Evolutionary conservation across 2,329 filamentous ascomycete genomes (phyloP).

Genomic region (Annulohypoxylon truncatum): DNA sequence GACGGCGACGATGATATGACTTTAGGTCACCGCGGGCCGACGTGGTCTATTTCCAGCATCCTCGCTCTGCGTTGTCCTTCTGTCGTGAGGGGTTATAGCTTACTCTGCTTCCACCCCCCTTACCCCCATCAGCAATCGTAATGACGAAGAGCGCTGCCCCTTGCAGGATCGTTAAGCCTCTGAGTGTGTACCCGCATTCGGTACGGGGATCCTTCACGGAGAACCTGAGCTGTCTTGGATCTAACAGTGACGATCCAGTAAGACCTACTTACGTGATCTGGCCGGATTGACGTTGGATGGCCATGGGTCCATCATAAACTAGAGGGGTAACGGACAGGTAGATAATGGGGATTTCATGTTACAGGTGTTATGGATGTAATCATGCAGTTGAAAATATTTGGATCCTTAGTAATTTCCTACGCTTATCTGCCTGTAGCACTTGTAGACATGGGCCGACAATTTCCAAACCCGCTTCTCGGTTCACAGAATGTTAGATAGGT

Average conservation of each 20-base stretch:
- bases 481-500: not conserved
- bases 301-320: slow-evolving; percentile 2
- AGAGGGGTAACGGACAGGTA: slow-evolving; percentile 3
- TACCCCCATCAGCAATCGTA: slow-evolving; percentile 11
- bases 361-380: not conserved
- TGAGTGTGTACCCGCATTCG: slow-evolving; percentile 15
- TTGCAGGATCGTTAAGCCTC: slow-evolving; percentile 38
- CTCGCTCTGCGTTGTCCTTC: not conserved
- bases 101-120: slow-evolving; percentile 2
- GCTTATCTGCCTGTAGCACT: not conserved
- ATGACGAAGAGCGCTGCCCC: slow-evolving; percentile 30
- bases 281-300: not conserved
- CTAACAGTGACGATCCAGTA: not conserved
- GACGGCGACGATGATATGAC: slow-evolving; percentile 2
- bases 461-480: not conserved
- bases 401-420: not conserved
- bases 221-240: not conserved
- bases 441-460: not conserved
- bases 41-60: not conserved
- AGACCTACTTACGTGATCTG: slow-evolving; percentile 10
- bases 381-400: slow-evolving; percentile 1
- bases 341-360: not conserved
- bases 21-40: not conserved
- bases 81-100: slow-evolving; percentile 12
- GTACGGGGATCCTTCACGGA: slow-evolving; percentile 7